phyloP scores from a whole-genome alignment of 2,329 filamentous ascomycete species.

The Monilinia aucupariae region DNA sequence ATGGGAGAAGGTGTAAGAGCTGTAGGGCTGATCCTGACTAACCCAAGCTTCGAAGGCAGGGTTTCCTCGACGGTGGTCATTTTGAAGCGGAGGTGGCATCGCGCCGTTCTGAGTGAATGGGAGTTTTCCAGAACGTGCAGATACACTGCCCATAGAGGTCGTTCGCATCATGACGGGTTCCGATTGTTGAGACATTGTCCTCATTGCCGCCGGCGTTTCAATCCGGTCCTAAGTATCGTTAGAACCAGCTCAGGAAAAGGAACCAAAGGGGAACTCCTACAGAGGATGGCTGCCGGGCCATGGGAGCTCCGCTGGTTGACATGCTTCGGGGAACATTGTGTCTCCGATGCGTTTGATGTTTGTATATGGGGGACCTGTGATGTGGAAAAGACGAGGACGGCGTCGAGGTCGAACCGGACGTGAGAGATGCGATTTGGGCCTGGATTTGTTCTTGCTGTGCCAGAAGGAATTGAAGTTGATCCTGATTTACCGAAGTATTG shows the following conservation, averaged over 20 bases:
- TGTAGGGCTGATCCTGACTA: conserved; percentile 29
- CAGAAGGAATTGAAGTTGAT: conserved; percentile 26
- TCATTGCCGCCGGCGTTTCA: conserved; percentile 21
- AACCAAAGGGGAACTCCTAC: conserved; percentile 27
- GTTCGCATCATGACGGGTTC: conserved; percentile 31
- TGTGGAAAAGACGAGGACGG: conserved; percentile 21
- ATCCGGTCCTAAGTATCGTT: conserved; percentile 31
- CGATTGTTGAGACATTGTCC: conserved; percentile 32
- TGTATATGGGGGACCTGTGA: conserved; percentile 30
- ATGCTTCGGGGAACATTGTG: conserved; percentile 32
- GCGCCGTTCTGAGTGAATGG: conserved; percentile 29
- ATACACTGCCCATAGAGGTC: conserved; percentile 29
- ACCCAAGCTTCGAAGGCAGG: conserved; percentile 29
- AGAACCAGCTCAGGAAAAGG: conserved; percentile 22
- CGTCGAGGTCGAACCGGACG: conserved; percentile 15
- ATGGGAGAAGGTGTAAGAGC: conserved; percentile 28
- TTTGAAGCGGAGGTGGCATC: conserved; percentile 26
- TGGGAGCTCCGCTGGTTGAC: conserved; percentile 30
- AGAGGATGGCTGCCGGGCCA: conserved; percentile 29
- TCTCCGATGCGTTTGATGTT: conserved; percentile 27
- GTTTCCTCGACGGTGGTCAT: conserved; percentile 26
- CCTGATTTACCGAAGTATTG: conserved; percentile 24
- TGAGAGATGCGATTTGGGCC: conserved; percentile 27
- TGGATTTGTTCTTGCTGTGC: conserved; percentile 29
- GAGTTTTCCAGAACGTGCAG: conserved; percentile 26